A percentile compares a stretch with the other conserved stretches of the same genome.
These are phyloP conservation scores for Tetracladium setigerum DNA, from an alignment of 495 filamentous ascomycete species.

Conservation along the genomic window DNA sequence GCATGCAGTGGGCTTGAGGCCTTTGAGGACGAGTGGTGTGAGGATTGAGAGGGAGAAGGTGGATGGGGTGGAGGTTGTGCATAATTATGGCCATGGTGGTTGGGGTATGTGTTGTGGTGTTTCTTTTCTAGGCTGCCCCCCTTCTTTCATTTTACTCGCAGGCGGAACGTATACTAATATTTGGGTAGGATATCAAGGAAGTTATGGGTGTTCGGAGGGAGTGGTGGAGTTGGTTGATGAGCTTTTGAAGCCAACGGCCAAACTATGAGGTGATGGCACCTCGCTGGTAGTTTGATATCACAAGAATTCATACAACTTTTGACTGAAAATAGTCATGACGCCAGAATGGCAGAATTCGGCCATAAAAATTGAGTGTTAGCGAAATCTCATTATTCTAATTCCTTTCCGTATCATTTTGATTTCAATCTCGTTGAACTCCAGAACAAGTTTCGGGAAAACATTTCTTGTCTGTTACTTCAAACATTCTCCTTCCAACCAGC, in stretches of 20 bases:
- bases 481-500: no score
- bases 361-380: no score
- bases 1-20: conserved; percentile 83
- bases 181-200: conserved; percentile 59
- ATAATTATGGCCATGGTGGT: conserved; percentile 95
- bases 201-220: conserved; percentile 72
- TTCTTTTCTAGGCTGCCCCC: conserved; percentile 2
- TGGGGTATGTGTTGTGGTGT: conserved; percentile 40
- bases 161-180: no score
- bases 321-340: no score
- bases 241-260: conserved; percentile 29
- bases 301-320: no score
- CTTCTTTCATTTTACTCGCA: conserved; percentile 19
- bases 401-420: no score
- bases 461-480: no score
- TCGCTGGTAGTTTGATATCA: no score
- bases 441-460: no score
- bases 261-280: neutral
- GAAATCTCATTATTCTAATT: no score
- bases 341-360: no score
- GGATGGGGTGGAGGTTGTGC: conserved; percentile 67
- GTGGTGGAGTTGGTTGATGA: conserved; percentile 67
- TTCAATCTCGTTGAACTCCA: no score
- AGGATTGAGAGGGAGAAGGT: conserved; percentile 78
- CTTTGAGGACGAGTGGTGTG: conserved; percentile 64